Conservation (phyloP, 805 yeast species). For the Candida koratica region DNA sequence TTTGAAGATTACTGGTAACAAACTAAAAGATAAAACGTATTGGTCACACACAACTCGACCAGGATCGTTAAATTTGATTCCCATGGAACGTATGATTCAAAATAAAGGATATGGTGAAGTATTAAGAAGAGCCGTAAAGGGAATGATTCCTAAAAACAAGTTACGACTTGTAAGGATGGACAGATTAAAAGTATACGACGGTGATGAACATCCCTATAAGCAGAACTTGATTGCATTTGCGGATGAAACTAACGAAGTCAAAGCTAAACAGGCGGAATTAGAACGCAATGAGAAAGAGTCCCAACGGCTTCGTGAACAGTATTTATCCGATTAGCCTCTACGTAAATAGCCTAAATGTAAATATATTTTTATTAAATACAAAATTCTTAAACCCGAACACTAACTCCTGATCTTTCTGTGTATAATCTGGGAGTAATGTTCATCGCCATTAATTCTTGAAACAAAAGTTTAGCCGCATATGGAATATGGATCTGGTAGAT, state of each 20-base stretch:
- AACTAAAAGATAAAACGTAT: conserved; percentile 74
- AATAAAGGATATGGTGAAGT: conserved; percentile 89
- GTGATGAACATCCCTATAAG: conserved; percentile 81
- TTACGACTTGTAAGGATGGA: conserved; percentile 74
- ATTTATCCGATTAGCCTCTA: conserved; percentile 21
- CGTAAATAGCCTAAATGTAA: conserved; percentile 11
- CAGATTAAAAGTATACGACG: conserved; percentile 84
- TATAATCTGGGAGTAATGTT: conserved; percentile 95
- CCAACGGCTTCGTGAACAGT: conserved; percentile 34
- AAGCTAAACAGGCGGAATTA: conserved; percentile 39
- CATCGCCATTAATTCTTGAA: conserved; percentile 99
- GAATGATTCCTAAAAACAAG: conserved; percentile 93
- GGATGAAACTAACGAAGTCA: conserved; percentile 61
- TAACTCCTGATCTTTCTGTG: conserved; percentile 77
- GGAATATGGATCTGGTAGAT: conserved; percentile 97
- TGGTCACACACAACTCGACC: conserved; percentile 89
- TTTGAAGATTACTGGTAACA: conserved; percentile 80
- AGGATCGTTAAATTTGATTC: conserved; percentile 77
- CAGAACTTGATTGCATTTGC: conserved; percentile 82
- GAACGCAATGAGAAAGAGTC: conserved; percentile 29
- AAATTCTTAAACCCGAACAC: conserved; percentile 31
- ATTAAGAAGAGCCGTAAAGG: conserved; percentile 81
- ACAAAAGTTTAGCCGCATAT: conserved; percentile 94
- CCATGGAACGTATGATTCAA: conserved; percentile 72
- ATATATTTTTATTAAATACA: no score